Base-by-base conservation (phyloP, 805 yeast genomes). In the Wickerhamiella kurtzmanii region DNA sequence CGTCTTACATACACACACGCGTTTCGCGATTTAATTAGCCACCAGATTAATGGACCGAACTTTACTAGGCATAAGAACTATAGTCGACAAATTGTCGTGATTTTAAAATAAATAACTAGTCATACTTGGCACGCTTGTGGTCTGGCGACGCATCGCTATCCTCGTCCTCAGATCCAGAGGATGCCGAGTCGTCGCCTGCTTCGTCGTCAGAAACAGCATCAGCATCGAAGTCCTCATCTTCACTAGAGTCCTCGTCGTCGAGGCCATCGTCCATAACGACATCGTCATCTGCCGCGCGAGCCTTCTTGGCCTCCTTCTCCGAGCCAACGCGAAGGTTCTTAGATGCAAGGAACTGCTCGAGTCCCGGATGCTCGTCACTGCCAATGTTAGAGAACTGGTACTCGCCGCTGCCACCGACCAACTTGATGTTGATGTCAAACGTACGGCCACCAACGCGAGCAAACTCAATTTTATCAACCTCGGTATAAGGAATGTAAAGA, bases 381-480 rank as follows among this genome's bases (percentile, higher is more conserved):
- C 80, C 80, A 55, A 92, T 82, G 59, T 84, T 85, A 53, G 95
- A 94, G 64, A 92, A 89, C 37, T 79, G 78, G 55, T 88, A 92
- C 15, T 84, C 71, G 44, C 77, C 80, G 41, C 73, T 70, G 38
- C 81, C 79, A 37, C 77, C 74, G 53, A 80, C 74, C 48, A 88
- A 67, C 22, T 71, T 71, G 45, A 92, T 76, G 55, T 89, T 92
- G 67, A 92, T 68, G 65, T 92, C 99, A 64, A 92, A 92, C 0
- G 97, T 92, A 60, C 95, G 78, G 42, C 77, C 77, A 8, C 95
- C 95, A 8, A 92, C 83, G 65, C 99, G 80, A 3, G 96, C 82
- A 68, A 92, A 81, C 35, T 82, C 77, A 28, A 92, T 78, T 37
- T 72, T 74, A 45, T 79, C 70, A 37, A 92, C 76, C 56, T 92